Evolutionary conservation across 2,329 filamentous ascomycete species (phyloP).

Genomic region (Alternaria rosae): DNA sequence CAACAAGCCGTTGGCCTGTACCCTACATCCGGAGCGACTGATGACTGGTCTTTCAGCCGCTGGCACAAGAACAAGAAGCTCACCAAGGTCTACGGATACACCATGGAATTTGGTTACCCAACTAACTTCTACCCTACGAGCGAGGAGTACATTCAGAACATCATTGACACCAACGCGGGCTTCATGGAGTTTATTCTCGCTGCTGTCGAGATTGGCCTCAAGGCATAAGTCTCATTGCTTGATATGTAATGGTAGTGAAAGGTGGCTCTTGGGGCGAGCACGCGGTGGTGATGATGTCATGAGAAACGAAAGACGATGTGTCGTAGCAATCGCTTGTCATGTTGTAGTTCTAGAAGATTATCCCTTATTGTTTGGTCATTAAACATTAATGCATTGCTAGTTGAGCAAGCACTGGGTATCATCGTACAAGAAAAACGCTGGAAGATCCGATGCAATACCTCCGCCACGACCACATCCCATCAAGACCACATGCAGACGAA

Average conservation of each 20-base stretch:
- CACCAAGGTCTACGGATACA: conserved; percentile 53
- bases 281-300: conserved; percentile 2
- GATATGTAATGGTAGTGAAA: background rate
- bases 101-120: conserved; percentile 52
- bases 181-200: conserved; percentile 53
- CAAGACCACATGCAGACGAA: background rate
- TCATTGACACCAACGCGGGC: conserved; percentile 52
- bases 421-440: background rate
- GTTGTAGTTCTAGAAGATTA: background rate
- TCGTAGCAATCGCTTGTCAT: conserved; percentile 1
- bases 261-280: background rate
- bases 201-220: conserved; percentile 44
- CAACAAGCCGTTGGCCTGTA: conserved; percentile 50
- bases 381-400: background rate
- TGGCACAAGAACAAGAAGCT: conserved; percentile 46
- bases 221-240: conserved; percentile 11
- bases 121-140: conserved; percentile 53
- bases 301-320: conserved; percentile 2
- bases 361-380: too few species aligned
- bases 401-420: background rate
- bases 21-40: conserved; percentile 47
- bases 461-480: background rate
- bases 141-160: conserved; percentile 52
- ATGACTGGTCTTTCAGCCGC: conserved; percentile 50
- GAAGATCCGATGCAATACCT: background rate